Evolutionary conservation across 129 eudicot species (phyloP).

Genomic region (Lactuca sativa): DNA sequence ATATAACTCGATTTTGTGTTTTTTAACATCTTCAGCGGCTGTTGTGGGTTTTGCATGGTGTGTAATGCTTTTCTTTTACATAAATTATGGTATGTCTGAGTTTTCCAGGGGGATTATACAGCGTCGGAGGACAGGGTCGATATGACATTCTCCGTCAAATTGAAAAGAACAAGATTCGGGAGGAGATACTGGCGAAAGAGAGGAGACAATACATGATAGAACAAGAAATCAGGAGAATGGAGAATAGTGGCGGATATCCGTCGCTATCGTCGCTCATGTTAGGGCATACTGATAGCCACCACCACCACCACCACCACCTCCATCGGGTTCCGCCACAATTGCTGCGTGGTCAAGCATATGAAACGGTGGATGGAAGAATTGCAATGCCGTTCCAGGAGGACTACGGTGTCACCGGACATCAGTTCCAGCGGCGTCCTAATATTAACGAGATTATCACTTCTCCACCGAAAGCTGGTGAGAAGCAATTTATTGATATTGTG

Average conservation of each 20-base stretch:
- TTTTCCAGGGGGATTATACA: not conserved
- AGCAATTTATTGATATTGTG: constrained; percentile 38
- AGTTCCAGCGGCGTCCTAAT: constrained; percentile 26
- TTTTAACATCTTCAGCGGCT: not conserved
- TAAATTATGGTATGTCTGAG: not conserved
- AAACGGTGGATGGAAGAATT: constrained; percentile 17
- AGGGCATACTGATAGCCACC: not conserved
- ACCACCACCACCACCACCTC: not conserved
- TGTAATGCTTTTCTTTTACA: too few relatives aligned
- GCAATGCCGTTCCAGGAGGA: constrained; percentile 19
- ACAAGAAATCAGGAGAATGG: too few relatives aligned
- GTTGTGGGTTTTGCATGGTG: not conserved
- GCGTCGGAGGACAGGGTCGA: not conserved
- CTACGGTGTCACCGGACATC: not conserved
- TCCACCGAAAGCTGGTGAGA: constrained; percentile 23
- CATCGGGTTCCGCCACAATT: not conserved
- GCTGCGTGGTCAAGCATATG: constrained; percentile 1
- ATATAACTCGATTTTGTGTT: not conserved
- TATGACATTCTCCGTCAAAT: constrained; percentile 11
- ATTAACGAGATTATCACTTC: constrained; percentile 22
- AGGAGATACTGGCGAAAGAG: constrained; percentile 30
- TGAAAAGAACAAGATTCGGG: constrained; percentile 34
- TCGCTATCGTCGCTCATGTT: not conserved
- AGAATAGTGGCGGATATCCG: not conserved
- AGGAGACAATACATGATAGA: constrained; percentile 17